Conservation (phyloP, 2,329 filamentous ascomycete species). For the Beauveria sp. region DNA sequence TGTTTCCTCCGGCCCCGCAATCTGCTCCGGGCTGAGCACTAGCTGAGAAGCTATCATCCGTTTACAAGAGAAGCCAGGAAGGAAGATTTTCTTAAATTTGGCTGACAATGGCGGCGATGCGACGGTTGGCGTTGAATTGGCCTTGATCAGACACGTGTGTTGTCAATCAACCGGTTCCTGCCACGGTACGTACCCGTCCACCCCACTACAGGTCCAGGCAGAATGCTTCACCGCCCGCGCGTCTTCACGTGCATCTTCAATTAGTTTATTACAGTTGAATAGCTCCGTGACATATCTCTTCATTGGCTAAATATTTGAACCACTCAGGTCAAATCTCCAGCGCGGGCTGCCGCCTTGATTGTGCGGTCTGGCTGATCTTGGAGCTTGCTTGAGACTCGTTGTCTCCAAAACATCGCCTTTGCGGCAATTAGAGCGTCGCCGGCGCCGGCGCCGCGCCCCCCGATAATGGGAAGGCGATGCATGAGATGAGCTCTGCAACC, state of each 20-base stretch:
- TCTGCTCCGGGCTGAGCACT: constrained; percentile 6
- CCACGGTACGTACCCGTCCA: constrained; percentile 2
- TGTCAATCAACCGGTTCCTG: background rate
- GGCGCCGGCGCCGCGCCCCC: no score
- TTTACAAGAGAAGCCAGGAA: background rate
- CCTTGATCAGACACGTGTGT: constrained; percentile 9
- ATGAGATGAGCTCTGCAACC: no score
- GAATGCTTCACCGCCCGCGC: constrained; percentile 6
- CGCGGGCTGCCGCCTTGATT: no score
- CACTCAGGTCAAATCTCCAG: no score
- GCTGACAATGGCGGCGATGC: background rate
- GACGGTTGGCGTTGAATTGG: background rate
- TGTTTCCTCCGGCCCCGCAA: constrained; percentile 36
- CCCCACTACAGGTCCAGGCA: background rate
- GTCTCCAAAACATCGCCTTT: no score
- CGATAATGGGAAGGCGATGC: no score
- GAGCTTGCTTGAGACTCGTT: no score
- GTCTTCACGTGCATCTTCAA: background rate
- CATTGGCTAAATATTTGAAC: no score
- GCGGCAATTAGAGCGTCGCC: no score
- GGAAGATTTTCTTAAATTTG: background rate
- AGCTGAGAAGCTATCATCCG: background rate
- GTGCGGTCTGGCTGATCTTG: no score
- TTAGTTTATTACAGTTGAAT: no score
- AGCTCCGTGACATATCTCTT: no score